Conservation (phyloP, 192 early-diverging fungal species). For the Lunasporangiospora selenospora region DNA sequence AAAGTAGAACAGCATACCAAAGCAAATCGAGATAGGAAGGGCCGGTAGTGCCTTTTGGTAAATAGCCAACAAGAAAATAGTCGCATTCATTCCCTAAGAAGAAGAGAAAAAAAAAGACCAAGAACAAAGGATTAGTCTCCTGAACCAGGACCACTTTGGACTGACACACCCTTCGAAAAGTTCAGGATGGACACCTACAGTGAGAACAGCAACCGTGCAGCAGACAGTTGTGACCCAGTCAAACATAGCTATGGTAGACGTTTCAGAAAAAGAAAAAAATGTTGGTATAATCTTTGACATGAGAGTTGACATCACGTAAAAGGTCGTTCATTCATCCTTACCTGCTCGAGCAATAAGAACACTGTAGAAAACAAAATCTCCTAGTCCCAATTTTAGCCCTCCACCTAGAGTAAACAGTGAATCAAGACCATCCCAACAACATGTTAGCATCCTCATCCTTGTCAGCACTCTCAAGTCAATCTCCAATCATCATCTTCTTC, state of each 20-base stretch:
- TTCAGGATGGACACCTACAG: constrained; percentile 53
- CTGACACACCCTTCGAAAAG: too few species aligned
- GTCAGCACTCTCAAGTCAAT: constrained; percentile 24
- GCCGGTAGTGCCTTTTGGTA: constrained; percentile 86
- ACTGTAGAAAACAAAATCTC: constrained; percentile 93
- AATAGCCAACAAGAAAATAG: constrained; percentile 85
- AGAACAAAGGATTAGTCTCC: too few species aligned
- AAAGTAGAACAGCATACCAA: constrained; percentile 87
- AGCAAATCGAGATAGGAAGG: constrained; percentile 85
- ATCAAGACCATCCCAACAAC: neutral
- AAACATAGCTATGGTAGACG: constrained; percentile 65
- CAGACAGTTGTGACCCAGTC: constrained; percentile 86
- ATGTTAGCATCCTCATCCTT: constrained; percentile 59
- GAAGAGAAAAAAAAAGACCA: neutral
- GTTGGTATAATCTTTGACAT: neutral
- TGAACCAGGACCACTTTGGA: too few species aligned
- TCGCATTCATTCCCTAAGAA: constrained; percentile 75
- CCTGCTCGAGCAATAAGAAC: constrained; percentile 81
- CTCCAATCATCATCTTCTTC: neutral
- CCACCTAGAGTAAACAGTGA: constrained; percentile 54
- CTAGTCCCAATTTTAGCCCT: constrained; percentile 86
- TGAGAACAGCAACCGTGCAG: constrained; percentile 78
- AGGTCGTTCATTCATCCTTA: constrained; percentile 25
- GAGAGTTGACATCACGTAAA: neutral
- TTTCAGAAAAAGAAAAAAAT: constrained; percentile 5